Base-by-base conservation (phyloP, 768 basidiomycete species). In the Leccinum uliginosum region DNA sequence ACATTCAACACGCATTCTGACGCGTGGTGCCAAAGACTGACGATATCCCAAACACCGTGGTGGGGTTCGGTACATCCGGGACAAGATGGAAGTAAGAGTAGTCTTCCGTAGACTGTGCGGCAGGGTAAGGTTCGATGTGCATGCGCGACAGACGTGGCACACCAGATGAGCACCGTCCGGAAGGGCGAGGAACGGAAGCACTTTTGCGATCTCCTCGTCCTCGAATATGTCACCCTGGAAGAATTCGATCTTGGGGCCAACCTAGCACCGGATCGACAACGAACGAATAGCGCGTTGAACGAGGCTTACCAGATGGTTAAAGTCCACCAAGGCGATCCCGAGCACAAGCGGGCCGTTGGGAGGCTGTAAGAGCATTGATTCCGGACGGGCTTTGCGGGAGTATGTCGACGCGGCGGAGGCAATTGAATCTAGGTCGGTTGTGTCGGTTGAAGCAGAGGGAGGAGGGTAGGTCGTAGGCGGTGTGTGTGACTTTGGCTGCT, bases 121-220 rank as follows among this genome's bases (percentile, higher is more conserved):
- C 40, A 43, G 27, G 24, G 34, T 61, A 52, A 62, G 47, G 44
- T 17, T 59, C 2, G 45, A 67, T 56, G 40, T 43, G 46, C 45
- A 50, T 59, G 17, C 40, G 24, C 12, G 32, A 45, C 27, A 29
- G 30, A 51, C 23, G 59, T 17, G 53, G 29, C 45, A 60, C 64
- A 95, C 93, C 62, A 97, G 71, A 74, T 99, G 97, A 10, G 97
- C 97, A 17, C 97, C 97, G 65, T 99, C 97, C 2, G 97, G 97
- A 26, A 99, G 80, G 1, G 97, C 97, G 12, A 99, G 80, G 74
- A 99, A 98, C 0, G 97, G 97, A 29, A 99, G 77, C 32, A 93
- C 85, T 69, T 87, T 89, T 32, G 78, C 76, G 27, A 98, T 78
- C 67, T 95, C 91, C 58, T 93, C 90, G 67, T 98, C 87, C 34